phyloP scores from a whole-genome alignment of 75 land plant genomes.

The Isoetes taiwanensis region DNA sequence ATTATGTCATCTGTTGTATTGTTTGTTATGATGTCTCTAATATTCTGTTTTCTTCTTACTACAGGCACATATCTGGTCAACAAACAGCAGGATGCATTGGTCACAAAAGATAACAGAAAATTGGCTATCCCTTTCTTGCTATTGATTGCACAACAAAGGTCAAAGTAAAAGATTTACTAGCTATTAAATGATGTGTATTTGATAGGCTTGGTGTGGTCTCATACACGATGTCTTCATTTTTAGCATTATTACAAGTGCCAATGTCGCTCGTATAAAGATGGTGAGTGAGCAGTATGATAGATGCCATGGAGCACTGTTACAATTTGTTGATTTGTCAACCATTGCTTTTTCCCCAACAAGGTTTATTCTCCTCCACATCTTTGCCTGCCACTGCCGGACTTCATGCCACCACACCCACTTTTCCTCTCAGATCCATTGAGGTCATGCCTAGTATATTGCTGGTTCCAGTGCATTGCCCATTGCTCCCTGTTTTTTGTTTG shows the following conservation, averaged over 20 bases:
- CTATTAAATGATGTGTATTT: neutral
- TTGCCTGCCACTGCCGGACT: too few species aligned
- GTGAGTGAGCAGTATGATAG: conserved; percentile 96
- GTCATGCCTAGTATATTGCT: too few species aligned
- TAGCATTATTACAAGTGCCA: conserved; percentile 81
- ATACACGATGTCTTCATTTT: conserved; percentile 9
- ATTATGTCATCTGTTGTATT: too few species aligned
- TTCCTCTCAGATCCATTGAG: too few species aligned
- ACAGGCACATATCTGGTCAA: conserved; percentile 79
- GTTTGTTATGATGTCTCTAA: too few species aligned
- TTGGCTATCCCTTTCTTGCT: conserved; percentile 82
- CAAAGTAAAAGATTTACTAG: conserved; percentile 38
- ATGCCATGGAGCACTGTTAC: conserved; percentile 89
- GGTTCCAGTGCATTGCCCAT: too few species aligned
- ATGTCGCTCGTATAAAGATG: conserved; percentile 89
- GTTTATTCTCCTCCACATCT: too few species aligned
- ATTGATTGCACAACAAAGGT: conserved; percentile 91
- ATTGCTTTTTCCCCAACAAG: conserved; percentile 70
- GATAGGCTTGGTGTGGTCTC: neutral
- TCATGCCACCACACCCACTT: too few species aligned
- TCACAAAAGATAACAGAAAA: conserved; percentile 91
- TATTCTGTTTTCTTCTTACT: too few species aligned
- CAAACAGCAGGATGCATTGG: conserved; percentile 73
- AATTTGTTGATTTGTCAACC: conserved; percentile 87
- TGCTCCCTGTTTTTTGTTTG: too few species aligned